phyloP scores from a whole-genome alignment of 148 eudicot species.

The Nyssa sinensis region DNA sequence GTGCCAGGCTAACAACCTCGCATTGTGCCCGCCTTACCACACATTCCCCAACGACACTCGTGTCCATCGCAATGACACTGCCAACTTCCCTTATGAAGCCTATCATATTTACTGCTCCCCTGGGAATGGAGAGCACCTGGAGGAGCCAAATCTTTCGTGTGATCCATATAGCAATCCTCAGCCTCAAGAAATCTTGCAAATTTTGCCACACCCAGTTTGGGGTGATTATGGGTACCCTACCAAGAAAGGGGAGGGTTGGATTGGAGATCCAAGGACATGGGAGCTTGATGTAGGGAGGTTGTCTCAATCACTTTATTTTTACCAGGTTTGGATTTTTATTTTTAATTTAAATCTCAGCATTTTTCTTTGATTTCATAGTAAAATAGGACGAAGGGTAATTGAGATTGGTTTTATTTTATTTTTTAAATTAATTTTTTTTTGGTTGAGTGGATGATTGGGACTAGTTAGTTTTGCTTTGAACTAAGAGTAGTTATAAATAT shows the following conservation, averaged over 20 bases:
- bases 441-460: too few species aligned
- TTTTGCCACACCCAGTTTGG: conserved; percentile 52
- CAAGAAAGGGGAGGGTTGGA: conserved; percentile 42
- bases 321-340: too few species aligned
- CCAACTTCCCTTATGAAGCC: conserved; percentile 40
- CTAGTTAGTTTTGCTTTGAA: too few species aligned
- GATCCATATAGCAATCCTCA: conserved; percentile 59
- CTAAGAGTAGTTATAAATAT: too few species aligned
- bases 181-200: conserved; percentile 49
- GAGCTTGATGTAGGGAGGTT: conserved; percentile 47
- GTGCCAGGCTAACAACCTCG: conserved; percentile 26
- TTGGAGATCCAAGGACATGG: conserved; percentile 45
- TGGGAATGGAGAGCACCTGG: conserved; percentile 38
- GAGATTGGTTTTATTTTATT: too few species aligned
- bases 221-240: conserved; percentile 47
- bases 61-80: conserved; percentile 34
- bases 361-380: too few species aligned
- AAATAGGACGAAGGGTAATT: too few species aligned
- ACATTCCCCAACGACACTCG: conserved; percentile 34
- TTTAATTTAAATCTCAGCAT: too few species aligned
- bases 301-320: conserved; percentile 39
- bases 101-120: conserved; percentile 56
- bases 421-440: too few species aligned
- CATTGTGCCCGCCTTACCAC: conserved; percentile 51
- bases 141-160: conserved; percentile 25